Evolutionary conservation across 257 asterid genomes (phyloP).

Genomic region (Gardenia jasminoides): DNA sequence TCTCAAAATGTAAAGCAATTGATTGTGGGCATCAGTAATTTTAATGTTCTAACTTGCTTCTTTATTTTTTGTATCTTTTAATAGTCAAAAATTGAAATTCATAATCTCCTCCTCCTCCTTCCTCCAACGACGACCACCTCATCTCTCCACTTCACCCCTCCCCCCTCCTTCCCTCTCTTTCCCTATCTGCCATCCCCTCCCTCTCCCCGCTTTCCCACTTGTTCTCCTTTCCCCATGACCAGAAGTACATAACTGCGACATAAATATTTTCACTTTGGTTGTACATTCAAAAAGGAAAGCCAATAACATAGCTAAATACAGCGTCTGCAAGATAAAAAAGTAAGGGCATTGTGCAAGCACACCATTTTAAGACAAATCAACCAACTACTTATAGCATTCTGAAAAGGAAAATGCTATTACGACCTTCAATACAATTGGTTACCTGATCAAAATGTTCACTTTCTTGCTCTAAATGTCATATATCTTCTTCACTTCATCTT

Average conservation of each 20-base stretch:
- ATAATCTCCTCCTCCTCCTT: too few species aligned
- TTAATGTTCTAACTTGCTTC: too few species aligned
- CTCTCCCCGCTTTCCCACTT: too few species aligned
- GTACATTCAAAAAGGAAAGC: background rate
- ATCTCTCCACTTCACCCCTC: too few species aligned
- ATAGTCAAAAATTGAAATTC: too few species aligned
- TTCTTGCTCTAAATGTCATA: conserved; percentile 40
- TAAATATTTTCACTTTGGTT: background rate
- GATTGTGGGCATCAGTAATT: too few species aligned
- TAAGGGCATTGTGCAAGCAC: background rate
- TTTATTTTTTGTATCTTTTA: too few species aligned
- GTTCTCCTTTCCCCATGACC: too few species aligned
- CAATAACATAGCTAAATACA: background rate
- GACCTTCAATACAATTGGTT: background rate
- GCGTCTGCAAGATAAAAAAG: background rate
- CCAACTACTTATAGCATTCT: background rate
- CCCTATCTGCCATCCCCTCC: too few species aligned
- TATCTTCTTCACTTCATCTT: conserved; percentile 40
- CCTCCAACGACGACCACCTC: too few species aligned
- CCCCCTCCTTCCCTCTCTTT: too few species aligned
- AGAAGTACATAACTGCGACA: background rate
- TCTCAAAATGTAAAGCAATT: too few species aligned
- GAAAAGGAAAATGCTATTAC: background rate
- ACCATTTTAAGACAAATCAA: background rate
- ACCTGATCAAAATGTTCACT: conserved; percentile 42